Evolutionary conservation across 2,329 filamentous ascomycete species (phyloP), one percentile per base, ranked within the genome.

Genomic region (Scytalidium lignicola): DNA sequence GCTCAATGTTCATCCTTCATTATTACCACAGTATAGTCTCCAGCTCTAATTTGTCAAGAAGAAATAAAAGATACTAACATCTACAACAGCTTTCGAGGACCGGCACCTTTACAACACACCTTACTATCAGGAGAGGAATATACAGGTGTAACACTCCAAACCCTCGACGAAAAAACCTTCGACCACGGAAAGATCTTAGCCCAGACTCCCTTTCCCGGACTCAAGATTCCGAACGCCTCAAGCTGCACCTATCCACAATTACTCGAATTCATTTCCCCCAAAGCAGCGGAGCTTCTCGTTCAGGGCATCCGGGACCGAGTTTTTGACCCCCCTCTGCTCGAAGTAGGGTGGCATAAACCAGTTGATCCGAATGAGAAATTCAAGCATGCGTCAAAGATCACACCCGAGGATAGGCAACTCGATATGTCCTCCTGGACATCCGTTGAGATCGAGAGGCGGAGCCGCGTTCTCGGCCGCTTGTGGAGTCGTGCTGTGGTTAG

Each of bases 1-100:
- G 0, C 70, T 99, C 2, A 99, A 99, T 67, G 78, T 99, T 2
- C 93, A 99, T 62, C 93, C 93, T 1, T 97, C 92, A 1, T 70
- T 96, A 22, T 78, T 99, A 13, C 92, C 91, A 3, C 86, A 93
- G 83, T 88, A 73, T 57, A 74, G 63, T 6, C 5, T 22, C 41
- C 37, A 47, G 20, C 21, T 40, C 21, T 46, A 17, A 6, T 32
- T 20, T 6, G 26, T 39, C 15, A n/a, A 26, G 15, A 13, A 37
- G 32, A 37, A 17, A 37, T 42, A 19, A 37, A 20, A 3, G 1
- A 28, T 20, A 12, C 10, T 50, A 51, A 54, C 19, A 2, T 17
- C 37, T 26, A 17, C 4, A 19, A 42, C 50, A 89, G 86, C 64
- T 82, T 96, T 51, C 84, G 86, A 50, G 93, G 93, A 2, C 80